Conservation (phyloP, 805 yeast genomes). For the Lipomyces japonicus region DNA sequence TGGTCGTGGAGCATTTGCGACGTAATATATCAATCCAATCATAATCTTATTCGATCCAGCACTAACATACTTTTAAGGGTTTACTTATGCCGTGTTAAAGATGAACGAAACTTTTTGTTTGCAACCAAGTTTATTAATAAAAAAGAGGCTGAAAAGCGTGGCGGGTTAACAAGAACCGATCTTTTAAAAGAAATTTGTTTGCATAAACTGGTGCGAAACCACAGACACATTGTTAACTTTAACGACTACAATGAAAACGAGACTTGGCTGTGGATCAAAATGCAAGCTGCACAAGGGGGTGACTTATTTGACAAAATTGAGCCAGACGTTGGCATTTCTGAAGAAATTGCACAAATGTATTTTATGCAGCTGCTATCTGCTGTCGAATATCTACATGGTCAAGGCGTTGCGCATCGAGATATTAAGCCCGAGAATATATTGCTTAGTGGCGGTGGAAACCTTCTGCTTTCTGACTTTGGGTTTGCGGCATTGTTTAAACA, state of each 20-base stretch:
- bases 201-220: slow-evolving; percentile 55
- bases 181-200: slow-evolving; percentile 51
- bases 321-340: slow-evolving; percentile 67
- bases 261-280: slow-evolving; percentile 59
- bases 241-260: slow-evolving; percentile 52
- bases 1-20: too few species aligned
- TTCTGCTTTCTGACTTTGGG: slow-evolving; percentile 76
- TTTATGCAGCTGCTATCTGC: slow-evolving; percentile 64
- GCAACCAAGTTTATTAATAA: slow-evolving; percentile 25
- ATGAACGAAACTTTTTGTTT: too few species aligned
- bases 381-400: slow-evolving; percentile 54
- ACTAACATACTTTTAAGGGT: too few species aligned
- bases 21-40: too few species aligned
- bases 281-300: slow-evolving; percentile 71
- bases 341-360: slow-evolving; percentile 63
- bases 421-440: slow-evolving; percentile 68
- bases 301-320: slow-evolving; percentile 76
- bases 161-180: slow-evolving; percentile 38
- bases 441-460: slow-evolving; percentile 58
- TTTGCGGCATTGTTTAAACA: slow-evolving; percentile 59
- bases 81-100: too few species aligned
- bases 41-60: too few species aligned
- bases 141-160: slow-evolving; percentile 36
- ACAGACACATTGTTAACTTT: slow-evolving; percentile 57
- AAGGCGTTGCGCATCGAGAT: slow-evolving; percentile 66